Percentiles rank a stretch among this genome's conserved stretches.
Conservation (phyloP, 129 eudicot genomes). For the Gnaphalium uliginosum region DNA sequence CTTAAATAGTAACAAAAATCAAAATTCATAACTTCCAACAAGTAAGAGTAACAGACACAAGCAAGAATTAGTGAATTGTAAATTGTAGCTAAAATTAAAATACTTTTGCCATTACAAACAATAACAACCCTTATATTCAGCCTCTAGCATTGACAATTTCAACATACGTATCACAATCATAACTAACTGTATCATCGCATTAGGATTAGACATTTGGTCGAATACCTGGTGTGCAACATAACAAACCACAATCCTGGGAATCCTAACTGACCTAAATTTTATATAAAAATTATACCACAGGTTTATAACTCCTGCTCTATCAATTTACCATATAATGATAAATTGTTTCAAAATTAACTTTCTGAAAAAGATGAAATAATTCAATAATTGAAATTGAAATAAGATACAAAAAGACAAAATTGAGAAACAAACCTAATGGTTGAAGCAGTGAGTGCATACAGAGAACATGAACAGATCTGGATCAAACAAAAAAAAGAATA, state of each 20-base stretch:
- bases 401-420: constrained; percentile 20
- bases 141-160: not conserved
- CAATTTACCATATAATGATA: not conserved
- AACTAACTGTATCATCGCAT: not conserved
- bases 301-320: not conserved
- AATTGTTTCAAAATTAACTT: constrained; percentile 19
- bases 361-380: constrained; percentile 20
- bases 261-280: not conserved
- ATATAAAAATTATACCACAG: not conserved
- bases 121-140: not conserved
- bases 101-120: not conserved
- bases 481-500: constrained; percentile 31
- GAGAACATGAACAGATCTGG: constrained; percentile 55
- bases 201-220: constrained; percentile 2
- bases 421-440: constrained; percentile 38
- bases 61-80: not conserved
- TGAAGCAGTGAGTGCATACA: constrained; percentile 33
- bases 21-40: constrained; percentile 11
- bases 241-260: not conserved
- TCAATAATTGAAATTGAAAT: not conserved
- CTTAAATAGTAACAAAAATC: constrained; percentile 21
- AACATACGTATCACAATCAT: not conserved
- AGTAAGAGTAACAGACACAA: constrained; percentile 6
- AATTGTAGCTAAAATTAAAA: constrained; percentile 4
- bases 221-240: constrained; percentile 28